phyloP scores from a whole-genome alignment of 1,139 yeast species.

The Suhomyces terraborum region DNA sequence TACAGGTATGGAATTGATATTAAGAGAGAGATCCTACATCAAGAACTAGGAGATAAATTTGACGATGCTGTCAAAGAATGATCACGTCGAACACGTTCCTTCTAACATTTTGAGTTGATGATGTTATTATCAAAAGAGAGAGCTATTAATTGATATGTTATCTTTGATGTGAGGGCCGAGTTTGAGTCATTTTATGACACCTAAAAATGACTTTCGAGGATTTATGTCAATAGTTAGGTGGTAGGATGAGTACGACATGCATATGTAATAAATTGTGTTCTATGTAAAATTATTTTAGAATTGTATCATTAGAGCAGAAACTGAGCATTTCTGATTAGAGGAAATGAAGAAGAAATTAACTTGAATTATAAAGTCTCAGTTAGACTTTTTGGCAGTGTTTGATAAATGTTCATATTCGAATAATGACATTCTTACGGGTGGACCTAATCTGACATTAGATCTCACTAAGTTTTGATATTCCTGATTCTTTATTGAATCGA shows the following conservation, averaged over 20 bases:
- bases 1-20: constrained; percentile 27
- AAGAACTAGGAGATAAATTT: constrained; percentile 13
- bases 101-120: no score
- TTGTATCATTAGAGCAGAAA: background rate
- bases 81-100: background rate
- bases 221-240: no score
- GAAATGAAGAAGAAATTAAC: constrained; percentile 1
- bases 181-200: no score
- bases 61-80: background rate
- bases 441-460: constrained; percentile 22
- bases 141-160: no score
- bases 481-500: constrained; percentile 9
- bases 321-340: background rate
- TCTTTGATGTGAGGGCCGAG: no score
- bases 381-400: background rate
- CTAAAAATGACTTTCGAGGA: no score
- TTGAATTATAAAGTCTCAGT: background rate
- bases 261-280: background rate
- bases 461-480: constrained; percentile 23
- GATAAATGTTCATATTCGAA: constrained; percentile 24
- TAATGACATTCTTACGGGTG: constrained; percentile 27
- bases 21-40: constrained; percentile 18
- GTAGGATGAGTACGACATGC: no score
- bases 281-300: background rate
- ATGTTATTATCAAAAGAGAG: no score